A percentile compares a stretch with the other conserved stretches of the same genome.
phyloP scores from a whole-genome alignment of 2,329 filamentous ascomycete species.

The Teratosphaeria destructans region DNA sequence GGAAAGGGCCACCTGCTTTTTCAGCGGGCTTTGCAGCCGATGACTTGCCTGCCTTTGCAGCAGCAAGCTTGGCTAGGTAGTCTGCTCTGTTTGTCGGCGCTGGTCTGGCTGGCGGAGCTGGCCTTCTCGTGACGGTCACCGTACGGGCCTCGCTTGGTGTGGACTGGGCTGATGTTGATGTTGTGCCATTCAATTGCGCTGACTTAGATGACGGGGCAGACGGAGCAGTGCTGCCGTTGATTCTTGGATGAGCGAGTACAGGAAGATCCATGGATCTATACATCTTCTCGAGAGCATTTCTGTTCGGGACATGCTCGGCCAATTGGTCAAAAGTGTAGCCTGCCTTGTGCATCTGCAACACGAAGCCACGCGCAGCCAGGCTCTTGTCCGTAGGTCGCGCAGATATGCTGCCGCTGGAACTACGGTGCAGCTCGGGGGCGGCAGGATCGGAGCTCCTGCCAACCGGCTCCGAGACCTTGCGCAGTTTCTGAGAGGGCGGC shows the following conservation, averaged over 20 bases:
- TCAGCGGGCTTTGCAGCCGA: background rate
- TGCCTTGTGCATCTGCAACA: conserved; percentile 35
- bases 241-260: conserved; percentile 1
- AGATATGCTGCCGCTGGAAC: background rate
- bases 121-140: background rate
- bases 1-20: background rate
- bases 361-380: conserved; percentile 10
- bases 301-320: conserved; percentile 61
- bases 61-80: background rate
- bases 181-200: background rate
- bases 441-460: background rate
- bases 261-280: conserved; percentile 36
- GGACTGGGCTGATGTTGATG: background rate
- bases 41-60: conserved; percentile 2
- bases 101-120: background rate
- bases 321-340: conserved; percentile 67
- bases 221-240: background rate
- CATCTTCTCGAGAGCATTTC: conserved; percentile 49
- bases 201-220: background rate
- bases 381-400: background rate
- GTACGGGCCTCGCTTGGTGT: background rate
- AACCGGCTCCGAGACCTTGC: background rate
- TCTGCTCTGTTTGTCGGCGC: background rate
- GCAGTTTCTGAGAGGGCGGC: background rate
- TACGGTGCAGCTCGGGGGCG: background rate